Base-by-base conservation (phyloP, 1,139 yeast genomes). In the Diutina siamensis region DNA sequence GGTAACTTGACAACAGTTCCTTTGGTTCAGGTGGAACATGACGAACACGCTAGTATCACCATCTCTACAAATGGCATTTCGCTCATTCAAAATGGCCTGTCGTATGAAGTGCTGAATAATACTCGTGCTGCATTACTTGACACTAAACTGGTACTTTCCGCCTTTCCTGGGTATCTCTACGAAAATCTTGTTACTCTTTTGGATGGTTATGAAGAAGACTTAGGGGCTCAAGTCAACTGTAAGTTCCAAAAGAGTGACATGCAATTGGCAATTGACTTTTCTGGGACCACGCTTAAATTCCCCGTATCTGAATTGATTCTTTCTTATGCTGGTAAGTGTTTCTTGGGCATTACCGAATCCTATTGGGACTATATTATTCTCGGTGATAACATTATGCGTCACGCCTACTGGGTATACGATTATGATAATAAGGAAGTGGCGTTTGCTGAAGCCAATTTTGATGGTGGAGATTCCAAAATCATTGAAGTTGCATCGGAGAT, bases 91-190 rank as follows among this genome's bases (percentile, higher is more conserved):
- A 32, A 32, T 5, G 42, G 22, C 20, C 32, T 22, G 19, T 12
- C 13, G 15, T 35, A 48, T 21, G 19, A 25, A 8, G 28, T 35
- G 17, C 32, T 36, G 22, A 13, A 31, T n/a, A 35, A 21, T 27
- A 18, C 36, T 22, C 18, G 36, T 38, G 64, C 75, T 1, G 83
- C 80, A 3, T 58, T 78, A 42, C 60, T 83, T 40, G 92, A 83
- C 59, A 74, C 86, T 2, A 92, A 92, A 42, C 74, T 88, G 8
- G 76, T 88, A 2, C 60, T 77, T 44, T 68, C 82, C 4, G 72
- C 71, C 51, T 58, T 79, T 2, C 83, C 86, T 19, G 45, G 54
- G 1, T 56, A 52, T n/a, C 54, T 73, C 22, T 55, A 64, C 8
- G 15, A 46, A 8, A 59, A 53, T n/a, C 44, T 69, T 27, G 71